Evolutionary conservation across 2,329 filamentous ascomycete genomes (phyloP).

Genomic region (Neopestalotiopsis rosae): DNA sequence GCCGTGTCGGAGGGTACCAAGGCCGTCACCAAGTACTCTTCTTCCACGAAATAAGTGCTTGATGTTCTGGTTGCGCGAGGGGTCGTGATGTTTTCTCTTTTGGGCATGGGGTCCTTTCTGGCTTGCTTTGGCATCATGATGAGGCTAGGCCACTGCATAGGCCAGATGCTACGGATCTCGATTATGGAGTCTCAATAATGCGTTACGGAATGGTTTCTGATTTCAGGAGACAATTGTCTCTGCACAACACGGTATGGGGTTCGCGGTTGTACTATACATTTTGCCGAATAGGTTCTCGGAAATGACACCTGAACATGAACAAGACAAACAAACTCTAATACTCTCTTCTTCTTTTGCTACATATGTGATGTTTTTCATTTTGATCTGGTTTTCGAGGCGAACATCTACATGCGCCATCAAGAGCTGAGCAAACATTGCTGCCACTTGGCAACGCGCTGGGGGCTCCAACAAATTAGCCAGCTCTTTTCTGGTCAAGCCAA

Average conservation of each 20-base stretch:
- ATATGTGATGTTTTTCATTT: not conserved
- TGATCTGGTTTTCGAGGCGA: no score
- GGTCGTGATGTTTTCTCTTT: constrained; percentile 63
- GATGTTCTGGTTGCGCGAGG: constrained; percentile 46
- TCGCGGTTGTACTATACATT: constrained; percentile 75
- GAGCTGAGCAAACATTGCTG: no score
- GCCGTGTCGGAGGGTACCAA: constrained; percentile 99
- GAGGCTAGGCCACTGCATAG: constrained; percentile 48
- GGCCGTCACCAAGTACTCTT: constrained; percentile 99
- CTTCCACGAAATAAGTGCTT: constrained; percentile 89
- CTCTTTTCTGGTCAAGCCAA: no score
- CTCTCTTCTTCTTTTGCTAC: not conserved
- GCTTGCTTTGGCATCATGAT: constrained; percentile 61
- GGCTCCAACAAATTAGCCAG: no score
- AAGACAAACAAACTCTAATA: constrained; percentile 24
- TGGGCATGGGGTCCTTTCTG: constrained; percentile 49
- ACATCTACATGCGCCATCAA: no score
- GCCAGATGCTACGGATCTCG: constrained; percentile 20
- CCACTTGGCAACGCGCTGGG: no score
- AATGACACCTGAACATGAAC: constrained; percentile 68
- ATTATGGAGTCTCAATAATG: constrained; percentile 67
- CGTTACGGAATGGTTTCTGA: constrained; percentile 73
- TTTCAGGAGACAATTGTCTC: constrained; percentile 72
- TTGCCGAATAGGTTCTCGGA: constrained; percentile 66
- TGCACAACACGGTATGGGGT: constrained; percentile 70